Evolutionary conservation across 306 rosid species (phyloP).

Genomic region (Dryas alaskensis): DNA sequence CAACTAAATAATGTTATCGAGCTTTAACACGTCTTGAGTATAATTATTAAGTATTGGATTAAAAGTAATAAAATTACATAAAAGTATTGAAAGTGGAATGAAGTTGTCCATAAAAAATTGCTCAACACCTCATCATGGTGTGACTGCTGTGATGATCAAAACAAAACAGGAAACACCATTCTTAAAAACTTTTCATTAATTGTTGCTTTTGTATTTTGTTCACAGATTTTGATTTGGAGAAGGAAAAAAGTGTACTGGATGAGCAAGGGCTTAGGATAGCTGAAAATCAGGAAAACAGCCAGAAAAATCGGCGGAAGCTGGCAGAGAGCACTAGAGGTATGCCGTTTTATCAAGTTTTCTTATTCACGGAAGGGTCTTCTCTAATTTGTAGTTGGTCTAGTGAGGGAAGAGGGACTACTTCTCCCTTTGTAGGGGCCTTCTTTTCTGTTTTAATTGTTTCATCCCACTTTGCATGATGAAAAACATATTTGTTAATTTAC

Average conservation of each 20-base stretch:
- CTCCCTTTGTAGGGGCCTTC: background rate
- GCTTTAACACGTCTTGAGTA: background rate
- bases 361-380: background rate
- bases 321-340: conserved; percentile 94
- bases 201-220: conserved; percentile 5
- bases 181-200: conserved; percentile 2
- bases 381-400: background rate
- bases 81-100: background rate
- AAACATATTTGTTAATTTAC: background rate
- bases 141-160: background rate
- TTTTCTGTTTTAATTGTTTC: background rate
- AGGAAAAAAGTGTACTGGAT: conserved; percentile 79
- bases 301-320: conserved; percentile 94
- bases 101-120: background rate
- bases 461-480: background rate
- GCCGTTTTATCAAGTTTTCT: conserved; percentile 10
- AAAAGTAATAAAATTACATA: background rate
- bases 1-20: background rate
- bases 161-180: background rate
- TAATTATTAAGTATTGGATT: background rate
- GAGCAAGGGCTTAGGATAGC: conserved; percentile 95
- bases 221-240: conserved; percentile 93
- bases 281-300: conserved; percentile 97
- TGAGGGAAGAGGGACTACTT: background rate
- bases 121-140: background rate